Base-by-base conservation (phyloP, 2,329 filamentous ascomycete genomes). In the Xylariaceae sp. region DNA sequence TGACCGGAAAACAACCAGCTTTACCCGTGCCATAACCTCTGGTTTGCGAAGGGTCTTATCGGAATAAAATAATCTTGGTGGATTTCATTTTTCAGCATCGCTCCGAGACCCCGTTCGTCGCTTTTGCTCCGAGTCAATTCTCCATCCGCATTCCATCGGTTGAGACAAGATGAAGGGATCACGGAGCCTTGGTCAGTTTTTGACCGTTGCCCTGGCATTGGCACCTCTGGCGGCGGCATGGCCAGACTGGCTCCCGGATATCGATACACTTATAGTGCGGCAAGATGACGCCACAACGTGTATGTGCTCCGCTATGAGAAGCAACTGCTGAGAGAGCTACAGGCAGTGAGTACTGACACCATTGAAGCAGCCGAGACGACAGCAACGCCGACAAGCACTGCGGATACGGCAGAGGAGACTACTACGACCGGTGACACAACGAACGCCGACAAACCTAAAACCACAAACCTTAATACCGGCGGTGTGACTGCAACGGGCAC, bases 191-290 rank as follows among this genome's bases (percentile, higher is more conserved):
- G 70, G 78, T 67, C 76, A 79, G 44, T 67, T 78, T 64, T 72
- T 83, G 63, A 77, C 81, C 49, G 61, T 81, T 52, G 75, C 84
- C 62, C 74, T 86, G 43, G 78, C 83, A 29, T 71, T 85, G 50
- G 72, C 80, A 7, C 75, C 79, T 16, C 62, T 82, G 20, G 77
- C 78, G n/a, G 77, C 81, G 51, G 82, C 79, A 54, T 86, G 83
- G 83, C 79, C 83, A 19, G 72, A 70, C 59, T 85, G 80, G 78
- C 72, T 86, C 40, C 82, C 83, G 18, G 77, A 81, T 12, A 46
- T 79, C 37, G 79, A 85, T 60, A 68, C 79, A 14, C 67, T 88
- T 37, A 72, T 86, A 41, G 82, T 81, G 48, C 77, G 81, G 57
- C 75, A 76, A 59, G 74, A 81, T 59, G 70, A 73, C 44, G 32